Evolutionary conservation across 768 basidiomycete genomes (phyloP).

Genomic region (Cystobasidiopsis lactophilus): DNA sequence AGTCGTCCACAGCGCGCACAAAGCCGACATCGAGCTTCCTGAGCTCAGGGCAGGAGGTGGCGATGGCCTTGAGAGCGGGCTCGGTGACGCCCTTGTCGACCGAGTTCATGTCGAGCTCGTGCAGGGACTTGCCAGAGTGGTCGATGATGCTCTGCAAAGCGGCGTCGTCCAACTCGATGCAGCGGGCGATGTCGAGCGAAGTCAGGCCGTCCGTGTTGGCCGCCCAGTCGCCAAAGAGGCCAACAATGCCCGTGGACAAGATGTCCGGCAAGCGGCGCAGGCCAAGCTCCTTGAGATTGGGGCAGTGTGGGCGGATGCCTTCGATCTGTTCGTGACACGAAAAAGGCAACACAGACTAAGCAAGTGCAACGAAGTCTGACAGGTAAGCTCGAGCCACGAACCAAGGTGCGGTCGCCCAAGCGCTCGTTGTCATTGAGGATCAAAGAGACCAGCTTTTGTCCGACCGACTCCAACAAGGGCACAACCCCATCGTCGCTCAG

Average conservation of each 20-base stretch:
- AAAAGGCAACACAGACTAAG: too few species aligned
- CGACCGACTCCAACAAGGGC: conserved; percentile 11
- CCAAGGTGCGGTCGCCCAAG: conserved; percentile 8
- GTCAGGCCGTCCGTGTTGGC: conserved; percentile 14
- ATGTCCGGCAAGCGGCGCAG: conserved; percentile 6
- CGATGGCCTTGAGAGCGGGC: conserved; percentile 6
- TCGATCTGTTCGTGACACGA: too few species aligned
- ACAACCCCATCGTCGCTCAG: conserved; percentile 27
- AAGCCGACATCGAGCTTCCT: conserved; percentile 10
- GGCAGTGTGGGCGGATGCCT: conserved; percentile 9
- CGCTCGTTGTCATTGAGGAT: conserved; percentile 10
- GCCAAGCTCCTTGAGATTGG: conserved; percentile 6
- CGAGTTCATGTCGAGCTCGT: conserved; percentile 9
- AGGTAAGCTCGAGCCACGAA: background rate
- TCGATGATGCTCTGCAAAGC: conserved; percentile 7
- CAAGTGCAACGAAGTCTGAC: background rate
- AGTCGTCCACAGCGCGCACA: conserved; percentile 5
- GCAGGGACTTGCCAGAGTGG: conserved; percentile 6
- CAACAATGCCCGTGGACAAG: conserved; percentile 2
- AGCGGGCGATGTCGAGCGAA: conserved; percentile 3
- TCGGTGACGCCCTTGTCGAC: conserved; percentile 8
- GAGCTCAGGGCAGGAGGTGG: background rate
- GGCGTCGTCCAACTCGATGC: conserved; percentile 7
- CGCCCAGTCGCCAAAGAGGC: conserved; percentile 7
- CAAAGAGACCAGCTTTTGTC: conserved; percentile 9